Evolutionary conservation across 176 grass and related monocot species (phyloP).

Genomic region (Thinopyrum elongatum): DNA sequence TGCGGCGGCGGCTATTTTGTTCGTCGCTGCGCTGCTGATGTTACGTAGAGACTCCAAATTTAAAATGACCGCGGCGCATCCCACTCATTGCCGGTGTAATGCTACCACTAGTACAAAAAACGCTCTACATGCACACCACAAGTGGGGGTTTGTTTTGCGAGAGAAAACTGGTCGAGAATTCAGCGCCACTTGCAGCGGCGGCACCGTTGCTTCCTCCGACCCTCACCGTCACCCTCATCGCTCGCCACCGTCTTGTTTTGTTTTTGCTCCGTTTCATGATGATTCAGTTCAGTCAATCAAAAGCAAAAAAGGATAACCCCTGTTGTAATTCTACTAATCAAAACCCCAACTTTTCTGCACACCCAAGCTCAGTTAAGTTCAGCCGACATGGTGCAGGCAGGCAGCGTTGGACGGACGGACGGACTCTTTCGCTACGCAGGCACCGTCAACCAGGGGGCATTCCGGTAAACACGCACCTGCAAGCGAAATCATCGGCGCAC

Average conservation of each 20-base stretch:
- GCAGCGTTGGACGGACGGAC: neutral
- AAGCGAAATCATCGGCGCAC: slow-evolving; percentile 15
- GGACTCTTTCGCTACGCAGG: neutral
- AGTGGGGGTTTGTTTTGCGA: neutral
- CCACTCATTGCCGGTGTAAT: neutral
- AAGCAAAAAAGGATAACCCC: neutral
- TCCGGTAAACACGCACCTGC: slow-evolving; percentile 12
- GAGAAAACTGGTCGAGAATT: neutral
- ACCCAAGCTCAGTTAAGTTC: too few relatives aligned
- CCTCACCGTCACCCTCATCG: neutral
- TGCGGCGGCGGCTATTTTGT: neutral
- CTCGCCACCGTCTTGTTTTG: neutral
- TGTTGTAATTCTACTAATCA: neutral
- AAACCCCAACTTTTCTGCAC: neutral
- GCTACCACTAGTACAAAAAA: too few relatives aligned
- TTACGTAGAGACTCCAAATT: neutral
- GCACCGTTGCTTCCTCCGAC: neutral
- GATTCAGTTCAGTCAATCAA: neutral
- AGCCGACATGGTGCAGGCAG: neutral
- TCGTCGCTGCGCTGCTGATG: neutral
- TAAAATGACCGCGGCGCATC: neutral
- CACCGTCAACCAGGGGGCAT: neutral
- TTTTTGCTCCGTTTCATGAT: neutral
- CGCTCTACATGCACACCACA: neutral
- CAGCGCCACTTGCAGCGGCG: neutral